phyloP scores from a whole-genome alignment of 306 rosid genomes.

The Citrullus mucosospermus region DNA sequence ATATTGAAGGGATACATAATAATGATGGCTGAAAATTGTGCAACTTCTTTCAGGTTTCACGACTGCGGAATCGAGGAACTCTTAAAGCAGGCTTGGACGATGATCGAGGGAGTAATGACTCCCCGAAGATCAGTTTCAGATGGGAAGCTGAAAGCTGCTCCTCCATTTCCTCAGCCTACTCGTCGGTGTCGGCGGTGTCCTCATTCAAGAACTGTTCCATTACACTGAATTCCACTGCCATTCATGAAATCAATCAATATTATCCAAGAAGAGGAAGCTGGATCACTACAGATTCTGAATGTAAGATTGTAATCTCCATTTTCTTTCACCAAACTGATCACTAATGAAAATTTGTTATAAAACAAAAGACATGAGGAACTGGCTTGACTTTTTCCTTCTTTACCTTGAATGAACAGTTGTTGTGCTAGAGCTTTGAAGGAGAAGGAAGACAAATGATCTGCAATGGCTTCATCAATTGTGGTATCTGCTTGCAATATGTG shows the following conservation, averaged over 20 bases:
- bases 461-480: neutral
- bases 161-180: constrained; percentile 51
- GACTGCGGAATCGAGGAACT: constrained; percentile 38
- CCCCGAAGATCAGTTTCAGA: constrained; percentile 85
- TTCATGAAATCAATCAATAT: constrained; percentile 14
- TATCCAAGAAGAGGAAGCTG: constrained; percentile 54
- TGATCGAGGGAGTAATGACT: constrained; percentile 39
- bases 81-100: constrained; percentile 41
- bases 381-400: neutral
- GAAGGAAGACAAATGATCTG: neutral
- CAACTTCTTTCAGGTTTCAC: constrained; percentile 36
- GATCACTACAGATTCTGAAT: constrained; percentile 93
- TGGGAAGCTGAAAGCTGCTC: constrained; percentile 83
- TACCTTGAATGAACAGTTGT: constrained; percentile 42
- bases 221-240: constrained; percentile 24
- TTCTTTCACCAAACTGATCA: neutral
- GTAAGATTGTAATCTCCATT: constrained; percentile 26
- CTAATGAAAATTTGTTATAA: neutral
- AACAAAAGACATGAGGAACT: constrained; percentile 4
- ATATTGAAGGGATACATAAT: neutral
- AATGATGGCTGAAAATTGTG: neutral
- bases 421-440: constrained; percentile 76
- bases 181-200: constrained; percentile 42
- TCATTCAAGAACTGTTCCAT: constrained; percentile 24
- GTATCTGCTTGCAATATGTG: neutral